Conservation (phyloP, 345 rosid genomes). For the Angophora floribunda region DNA sequence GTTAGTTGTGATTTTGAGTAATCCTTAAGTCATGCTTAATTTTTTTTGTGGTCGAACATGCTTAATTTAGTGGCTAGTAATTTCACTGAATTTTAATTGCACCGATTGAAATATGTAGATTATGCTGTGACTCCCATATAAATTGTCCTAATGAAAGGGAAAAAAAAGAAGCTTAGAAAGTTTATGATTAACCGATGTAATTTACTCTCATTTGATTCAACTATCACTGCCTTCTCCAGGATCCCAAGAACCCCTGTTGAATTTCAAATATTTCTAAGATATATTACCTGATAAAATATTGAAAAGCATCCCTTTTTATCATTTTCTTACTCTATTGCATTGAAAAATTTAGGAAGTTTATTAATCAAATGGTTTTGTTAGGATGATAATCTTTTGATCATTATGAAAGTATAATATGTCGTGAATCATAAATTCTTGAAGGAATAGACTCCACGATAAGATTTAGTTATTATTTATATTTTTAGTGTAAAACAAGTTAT, state of each 20-base stretch:
- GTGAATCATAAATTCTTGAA: too few relatives aligned
- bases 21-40: background rate
- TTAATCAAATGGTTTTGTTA: too few relatives aligned
- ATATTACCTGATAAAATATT: background rate
- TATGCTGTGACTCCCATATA: background rate
- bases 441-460: fast-evolving
- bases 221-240: background rate
- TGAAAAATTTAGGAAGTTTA: too few relatives aligned
- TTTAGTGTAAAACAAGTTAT: too few relatives aligned
- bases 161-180: background rate
- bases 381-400: too few relatives aligned
- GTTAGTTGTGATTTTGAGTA: background rate
- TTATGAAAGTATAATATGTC: too few relatives aligned
- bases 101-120: background rate
- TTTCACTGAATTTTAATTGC: background rate
- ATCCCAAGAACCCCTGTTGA: fast-evolving
- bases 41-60: background rate
- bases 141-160: background rate
- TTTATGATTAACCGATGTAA: background rate
- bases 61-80: background rate
- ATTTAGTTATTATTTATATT: too few relatives aligned
- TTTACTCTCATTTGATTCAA: background rate
- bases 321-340: background rate
- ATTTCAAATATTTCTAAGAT: background rate
- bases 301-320: background rate